phyloP scores from a whole-genome alignment of 139 green algal species.

The Chlorella sp. region DNA sequence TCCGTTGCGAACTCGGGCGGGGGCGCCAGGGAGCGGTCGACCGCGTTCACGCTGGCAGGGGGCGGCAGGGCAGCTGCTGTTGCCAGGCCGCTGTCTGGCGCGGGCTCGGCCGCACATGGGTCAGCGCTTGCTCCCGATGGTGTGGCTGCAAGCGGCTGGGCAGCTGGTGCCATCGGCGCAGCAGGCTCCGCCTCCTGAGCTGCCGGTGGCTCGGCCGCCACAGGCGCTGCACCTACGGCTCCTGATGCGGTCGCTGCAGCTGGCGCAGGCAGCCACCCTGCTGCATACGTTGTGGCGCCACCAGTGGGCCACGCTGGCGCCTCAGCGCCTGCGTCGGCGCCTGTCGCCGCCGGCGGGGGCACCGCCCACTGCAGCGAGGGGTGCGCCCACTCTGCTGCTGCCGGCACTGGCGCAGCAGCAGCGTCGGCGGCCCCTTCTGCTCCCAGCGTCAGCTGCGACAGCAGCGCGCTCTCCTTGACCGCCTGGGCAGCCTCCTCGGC shows the following conservation, averaged over 20 bases:
- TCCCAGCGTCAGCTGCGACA: background rate
- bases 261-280: background rate
- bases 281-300: background rate
- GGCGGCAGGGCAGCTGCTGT: background rate
- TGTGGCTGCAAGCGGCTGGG: background rate
- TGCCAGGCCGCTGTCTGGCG: background rate
- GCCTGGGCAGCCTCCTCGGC: background rate
- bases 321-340: background rate
- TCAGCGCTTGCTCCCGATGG: background rate
- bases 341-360: too few relatives aligned
- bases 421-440: background rate
- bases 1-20: too few relatives aligned
- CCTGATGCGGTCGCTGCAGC: background rate
- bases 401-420: background rate
- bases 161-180: background rate
- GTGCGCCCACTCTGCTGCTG: background rate
- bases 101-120: background rate
- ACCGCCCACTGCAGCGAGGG: too few relatives aligned
- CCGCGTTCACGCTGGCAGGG: background rate
- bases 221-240: background rate
- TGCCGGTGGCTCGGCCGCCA: background rate
- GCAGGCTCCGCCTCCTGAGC: background rate
- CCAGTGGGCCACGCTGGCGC: background rate
- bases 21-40: background rate
- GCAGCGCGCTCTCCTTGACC: too few relatives aligned